A percentile compares a stretch with the other conserved stretches of the same genome.
These are phyloP conservation scores for Xylariaceae sp. DNA, from an alignment of 2,329 filamentous ascomycete species.

Conservation along the genomic window DNA sequence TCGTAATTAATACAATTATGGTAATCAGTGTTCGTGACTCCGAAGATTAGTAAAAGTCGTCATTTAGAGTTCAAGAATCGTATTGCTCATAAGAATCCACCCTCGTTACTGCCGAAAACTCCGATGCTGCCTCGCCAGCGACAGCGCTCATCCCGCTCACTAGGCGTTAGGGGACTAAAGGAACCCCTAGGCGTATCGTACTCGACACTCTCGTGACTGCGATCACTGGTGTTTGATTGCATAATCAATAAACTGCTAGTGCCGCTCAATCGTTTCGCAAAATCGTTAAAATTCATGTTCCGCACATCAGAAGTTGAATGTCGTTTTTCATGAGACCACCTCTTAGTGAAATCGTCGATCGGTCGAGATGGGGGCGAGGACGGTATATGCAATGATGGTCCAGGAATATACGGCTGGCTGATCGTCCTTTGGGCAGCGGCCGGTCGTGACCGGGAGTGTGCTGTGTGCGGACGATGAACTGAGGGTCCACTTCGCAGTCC, in stretches of 20 bases:
- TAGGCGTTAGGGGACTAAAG: constrained; percentile 33
- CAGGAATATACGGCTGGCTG: constrained; percentile 46
- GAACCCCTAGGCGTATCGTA: constrained; percentile 36
- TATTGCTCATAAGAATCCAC: constrained; percentile 47
- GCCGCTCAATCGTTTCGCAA: constrained; percentile 57
- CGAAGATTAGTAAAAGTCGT: constrained; percentile 14
- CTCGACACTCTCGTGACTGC: constrained; percentile 46
- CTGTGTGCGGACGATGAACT: constrained; percentile 49
- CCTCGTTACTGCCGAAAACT: constrained; percentile 47
- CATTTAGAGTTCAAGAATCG: neutral
- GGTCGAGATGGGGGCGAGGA: constrained; percentile 23
- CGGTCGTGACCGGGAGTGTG: constrained; percentile 47
- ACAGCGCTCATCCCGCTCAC: constrained; percentile 44
- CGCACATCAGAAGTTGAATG: constrained; percentile 52
- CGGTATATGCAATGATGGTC: constrained; percentile 20
- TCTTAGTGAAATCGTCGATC: constrained; percentile 33
- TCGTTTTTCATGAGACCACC: constrained; percentile 42
- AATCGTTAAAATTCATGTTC: constrained; percentile 58
- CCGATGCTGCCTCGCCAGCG: constrained; percentile 56
- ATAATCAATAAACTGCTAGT: constrained; percentile 58
- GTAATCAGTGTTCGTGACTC: neutral
- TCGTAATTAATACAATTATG: constrained; percentile 15
- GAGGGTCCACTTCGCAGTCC: constrained; percentile 31
- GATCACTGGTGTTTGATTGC: constrained; percentile 50
- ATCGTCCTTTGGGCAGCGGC: constrained; percentile 39